Percentiles rank a stretch among this genome's conserved stretches.
phyloP scores from a whole-genome alignment of 2,329 filamentous ascomycete genomes.

The Calonectria hongkongensis region DNA sequence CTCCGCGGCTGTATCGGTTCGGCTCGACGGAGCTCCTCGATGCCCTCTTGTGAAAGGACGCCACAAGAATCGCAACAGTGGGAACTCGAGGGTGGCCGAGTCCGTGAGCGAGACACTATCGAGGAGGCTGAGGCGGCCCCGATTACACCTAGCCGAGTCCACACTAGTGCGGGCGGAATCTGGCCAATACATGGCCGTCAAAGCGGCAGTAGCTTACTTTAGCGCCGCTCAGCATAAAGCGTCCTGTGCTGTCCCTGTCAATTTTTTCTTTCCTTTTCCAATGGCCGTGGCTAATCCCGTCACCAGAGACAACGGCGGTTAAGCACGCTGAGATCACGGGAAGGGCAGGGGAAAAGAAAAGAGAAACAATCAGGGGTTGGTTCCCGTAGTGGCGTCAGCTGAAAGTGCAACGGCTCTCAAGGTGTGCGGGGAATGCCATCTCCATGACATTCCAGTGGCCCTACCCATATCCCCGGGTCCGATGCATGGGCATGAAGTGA shows the following conservation, averaged over 20 bases:
- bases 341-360: background rate
- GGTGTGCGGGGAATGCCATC: background rate
- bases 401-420: background rate
- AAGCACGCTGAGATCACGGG: background rate
- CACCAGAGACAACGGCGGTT: slow-evolving; percentile 1
- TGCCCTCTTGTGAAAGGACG: background rate
- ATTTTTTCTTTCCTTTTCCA: background rate
- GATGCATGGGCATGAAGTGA: background rate
- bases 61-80: slow-evolving; percentile 1
- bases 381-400: background rate
- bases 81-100: background rate
- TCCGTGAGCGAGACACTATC: slow-evolving; percentile 8
- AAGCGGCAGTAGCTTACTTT: background rate
- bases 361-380: background rate
- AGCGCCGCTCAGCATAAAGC: background rate
- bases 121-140: slow-evolving; percentile 6
- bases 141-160: background rate
- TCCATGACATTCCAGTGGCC: background rate
- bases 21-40: background rate
- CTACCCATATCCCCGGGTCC: background rate
- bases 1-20: slow-evolving; percentile 18
- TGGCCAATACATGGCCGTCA: background rate
- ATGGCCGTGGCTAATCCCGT: too few species aligned
- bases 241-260: background rate
- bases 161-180: background rate